These are phyloP conservation scores for Cordyceps farinosa DNA, from an alignment of 2,329 filamentous ascomycete species.

Conservation along the genomic window DNA sequence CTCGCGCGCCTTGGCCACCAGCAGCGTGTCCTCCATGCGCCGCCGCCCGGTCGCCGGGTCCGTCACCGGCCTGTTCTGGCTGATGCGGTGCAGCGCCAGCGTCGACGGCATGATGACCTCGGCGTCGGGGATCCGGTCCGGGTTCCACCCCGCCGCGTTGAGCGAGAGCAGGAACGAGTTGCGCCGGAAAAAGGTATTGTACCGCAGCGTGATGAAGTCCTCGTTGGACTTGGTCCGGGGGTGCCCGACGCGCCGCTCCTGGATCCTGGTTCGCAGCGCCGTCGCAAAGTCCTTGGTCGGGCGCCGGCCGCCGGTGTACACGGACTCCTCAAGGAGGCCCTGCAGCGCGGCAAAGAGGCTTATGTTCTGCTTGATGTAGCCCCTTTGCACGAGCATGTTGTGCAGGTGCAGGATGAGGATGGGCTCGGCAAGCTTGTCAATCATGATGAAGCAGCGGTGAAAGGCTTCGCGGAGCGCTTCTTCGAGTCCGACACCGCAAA, in stretches of 20 bases:
- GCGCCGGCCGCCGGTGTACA: conserved; percentile 16
- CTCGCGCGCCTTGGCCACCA: conserved; percentile 21
- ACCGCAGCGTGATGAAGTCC: background rate
- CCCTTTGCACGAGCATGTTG: conserved; percentile 44
- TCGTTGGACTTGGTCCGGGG: background rate
- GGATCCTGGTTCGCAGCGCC: conserved; percentile 7
- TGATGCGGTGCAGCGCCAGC: conserved; percentile 28
- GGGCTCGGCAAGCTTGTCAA: conserved; percentile 39
- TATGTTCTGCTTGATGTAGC: conserved; percentile 34
- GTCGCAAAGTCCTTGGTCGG: conserved; percentile 19
- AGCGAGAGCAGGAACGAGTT: conserved; percentile 33
- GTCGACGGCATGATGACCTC: conserved; percentile 27
- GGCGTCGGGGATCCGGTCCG: conserved; percentile 34
- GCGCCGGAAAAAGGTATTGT: conserved; percentile 31
- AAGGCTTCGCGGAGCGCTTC: conserved; percentile 43
- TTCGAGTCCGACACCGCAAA: conserved; percentile 43
- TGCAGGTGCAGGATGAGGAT: conserved; percentile 42
- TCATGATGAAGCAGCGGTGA: conserved; percentile 32
- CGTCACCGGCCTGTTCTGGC: conserved; percentile 24
- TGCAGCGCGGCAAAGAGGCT: conserved; percentile 31
- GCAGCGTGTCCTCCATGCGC: conserved; percentile 27
- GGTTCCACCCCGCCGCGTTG: conserved; percentile 33
- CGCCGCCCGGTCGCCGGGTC: conserved; percentile 29
- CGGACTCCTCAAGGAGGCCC: conserved; percentile 3
- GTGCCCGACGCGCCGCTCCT: background rate